A percentile compares a stretch with the other conserved stretches of the same genome.
Conservation (phyloP, 345 rosid genomes). For the Hibiscus tridactylites region DNA sequence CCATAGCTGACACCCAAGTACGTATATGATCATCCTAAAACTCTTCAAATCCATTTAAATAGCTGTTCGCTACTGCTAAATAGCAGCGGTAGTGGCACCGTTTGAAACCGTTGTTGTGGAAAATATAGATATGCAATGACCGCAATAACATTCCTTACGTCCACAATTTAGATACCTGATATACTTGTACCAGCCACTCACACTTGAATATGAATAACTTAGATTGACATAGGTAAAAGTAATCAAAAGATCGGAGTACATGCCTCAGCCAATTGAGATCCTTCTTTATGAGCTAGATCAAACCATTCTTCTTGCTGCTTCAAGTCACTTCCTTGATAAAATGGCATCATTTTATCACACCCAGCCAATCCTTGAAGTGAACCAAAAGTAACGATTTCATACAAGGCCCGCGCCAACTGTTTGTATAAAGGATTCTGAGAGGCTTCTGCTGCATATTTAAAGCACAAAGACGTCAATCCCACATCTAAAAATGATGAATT, state of each 20-base stretch:
- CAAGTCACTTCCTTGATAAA: background rate
- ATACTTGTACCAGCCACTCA: too few species aligned
- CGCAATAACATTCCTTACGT: too few species aligned
- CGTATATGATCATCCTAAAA: background rate
- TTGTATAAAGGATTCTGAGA: conserved; percentile 33
- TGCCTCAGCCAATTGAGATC: conserved; percentile 33
- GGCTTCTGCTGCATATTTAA: conserved; percentile 9
- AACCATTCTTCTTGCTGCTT: conserved; percentile 21
- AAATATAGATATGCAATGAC: too few species aligned
- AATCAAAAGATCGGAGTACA: too few species aligned
- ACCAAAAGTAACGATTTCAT: conserved; percentile 29
- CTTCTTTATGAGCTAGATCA: conserved; percentile 24
- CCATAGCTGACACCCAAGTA: background rate
- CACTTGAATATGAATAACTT: background rate
- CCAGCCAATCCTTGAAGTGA: conserved; percentile 4
- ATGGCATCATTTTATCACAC: background rate
- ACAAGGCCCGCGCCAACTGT: conserved; percentile 36
- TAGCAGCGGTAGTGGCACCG: too few species aligned
- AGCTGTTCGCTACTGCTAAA: too few species aligned
- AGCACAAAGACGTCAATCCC: background rate
- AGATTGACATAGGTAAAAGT: background rate
- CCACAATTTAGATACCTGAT: too few species aligned
- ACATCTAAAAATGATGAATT: too few species aligned
- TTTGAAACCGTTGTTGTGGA: too few species aligned
- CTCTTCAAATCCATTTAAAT: too few species aligned